phyloP scores from a whole-genome alignment of 2,329 filamentous ascomycete genomes.

The Apiospora arundinis region DNA sequence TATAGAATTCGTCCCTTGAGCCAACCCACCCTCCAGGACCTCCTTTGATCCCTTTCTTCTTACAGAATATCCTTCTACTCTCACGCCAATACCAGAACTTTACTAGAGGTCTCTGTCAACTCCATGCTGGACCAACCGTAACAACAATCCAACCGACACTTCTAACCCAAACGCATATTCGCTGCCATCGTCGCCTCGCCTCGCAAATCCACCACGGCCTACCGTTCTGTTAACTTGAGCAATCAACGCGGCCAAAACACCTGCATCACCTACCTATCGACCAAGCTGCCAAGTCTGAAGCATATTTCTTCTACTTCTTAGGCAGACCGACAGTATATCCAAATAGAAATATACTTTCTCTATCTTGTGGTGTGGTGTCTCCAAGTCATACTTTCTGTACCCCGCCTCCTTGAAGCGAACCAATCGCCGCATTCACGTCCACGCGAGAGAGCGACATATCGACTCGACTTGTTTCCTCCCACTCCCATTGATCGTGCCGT shows the following conservation, averaged over 20 bases:
- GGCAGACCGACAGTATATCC: neutral
- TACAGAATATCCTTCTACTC: neutral
- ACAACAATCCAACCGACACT: neutral
- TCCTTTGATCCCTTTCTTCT: neutral
- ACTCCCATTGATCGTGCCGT: neutral
- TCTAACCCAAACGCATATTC: neutral
- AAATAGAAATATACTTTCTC: conserved; percentile 8
- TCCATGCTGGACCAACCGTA: neutral
- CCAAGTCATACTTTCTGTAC: conserved; percentile 13
- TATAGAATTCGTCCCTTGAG: conserved; percentile 17
- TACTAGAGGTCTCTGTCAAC: conserved; percentile 12
- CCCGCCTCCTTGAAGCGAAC: neutral
- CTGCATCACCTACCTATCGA: neutral
- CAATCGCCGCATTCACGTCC: conserved; percentile 9
- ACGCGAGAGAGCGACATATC: neutral
- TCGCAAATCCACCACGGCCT: neutral
- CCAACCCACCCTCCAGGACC: neutral
- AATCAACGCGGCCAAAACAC: conserved; percentile 1
- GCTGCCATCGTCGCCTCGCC: neutral
- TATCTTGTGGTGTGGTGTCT: conserved; percentile 2
- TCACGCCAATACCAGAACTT: conserved; percentile 1
- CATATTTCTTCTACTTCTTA: neutral
- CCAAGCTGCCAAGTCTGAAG: neutral
- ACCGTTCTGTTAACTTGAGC: conserved; percentile 16
- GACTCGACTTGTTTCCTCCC: neutral